Evolutionary conservation across 2,329 filamentous ascomycete genomes (phyloP).

Genomic region (Fusarium albosuccineum): DNA sequence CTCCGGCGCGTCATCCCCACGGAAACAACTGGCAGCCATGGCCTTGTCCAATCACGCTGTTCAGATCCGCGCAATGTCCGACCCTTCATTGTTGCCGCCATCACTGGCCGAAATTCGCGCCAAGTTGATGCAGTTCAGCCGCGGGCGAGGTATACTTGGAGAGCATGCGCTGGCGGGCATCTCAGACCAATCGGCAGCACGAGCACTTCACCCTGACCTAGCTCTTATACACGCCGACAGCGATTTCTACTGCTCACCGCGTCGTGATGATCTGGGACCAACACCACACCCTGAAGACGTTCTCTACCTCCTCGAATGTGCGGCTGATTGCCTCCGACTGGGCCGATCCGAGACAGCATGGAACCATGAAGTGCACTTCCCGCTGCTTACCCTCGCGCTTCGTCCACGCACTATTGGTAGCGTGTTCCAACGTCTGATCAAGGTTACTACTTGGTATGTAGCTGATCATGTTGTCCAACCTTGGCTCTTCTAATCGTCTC

Average conservation of each 20-base stretch:
- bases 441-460: neutral
- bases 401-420: neutral
- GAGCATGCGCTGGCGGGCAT: neutral
- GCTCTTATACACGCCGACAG: neutral
- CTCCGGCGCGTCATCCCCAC: neutral
- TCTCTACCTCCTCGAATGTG: conserved; percentile 7
- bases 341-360: conserved; percentile 1
- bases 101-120: neutral
- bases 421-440: neutral
- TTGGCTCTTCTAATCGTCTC: neutral
- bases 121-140: neutral
- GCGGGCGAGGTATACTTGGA: neutral
- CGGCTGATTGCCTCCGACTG: neutral
- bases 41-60: neutral
- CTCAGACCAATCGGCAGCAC: neutral
- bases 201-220: neutral
- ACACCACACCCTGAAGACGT: neutral
- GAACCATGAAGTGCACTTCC: conserved; percentile 5
- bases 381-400: neutral
- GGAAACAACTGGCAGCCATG: conserved; percentile 3
- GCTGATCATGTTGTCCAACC: rapidly evolving
- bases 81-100: neutral
- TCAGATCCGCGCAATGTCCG: neutral
- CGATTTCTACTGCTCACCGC: neutral
- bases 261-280: neutral